phyloP scores from a whole-genome alignment of 2,329 filamentous ascomycete species.

The Coniosporium tulheliwenetii region DNA sequence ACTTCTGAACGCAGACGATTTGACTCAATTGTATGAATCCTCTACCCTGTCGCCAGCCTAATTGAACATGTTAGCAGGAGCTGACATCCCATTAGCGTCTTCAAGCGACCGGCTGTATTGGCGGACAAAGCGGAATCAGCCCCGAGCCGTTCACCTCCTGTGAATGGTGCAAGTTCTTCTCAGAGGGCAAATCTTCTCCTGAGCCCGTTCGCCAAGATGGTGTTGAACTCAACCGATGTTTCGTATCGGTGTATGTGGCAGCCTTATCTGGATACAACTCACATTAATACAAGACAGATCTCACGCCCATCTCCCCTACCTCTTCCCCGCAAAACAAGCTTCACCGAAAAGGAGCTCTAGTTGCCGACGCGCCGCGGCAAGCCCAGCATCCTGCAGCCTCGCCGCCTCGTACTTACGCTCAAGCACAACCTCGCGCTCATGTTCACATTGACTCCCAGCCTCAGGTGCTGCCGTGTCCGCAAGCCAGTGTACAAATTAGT shows the following conservation, averaged over 20 bases:
- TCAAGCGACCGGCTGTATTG: neutral
- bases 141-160: neutral
- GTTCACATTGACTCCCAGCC: neutral
- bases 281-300: slow-evolving; percentile 1
- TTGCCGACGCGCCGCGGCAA: neutral
- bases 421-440: neutral
- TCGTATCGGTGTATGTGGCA: slow-evolving; percentile 14
- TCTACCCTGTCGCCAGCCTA: neutral
- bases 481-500: neutral
- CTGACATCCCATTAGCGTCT: neutral
- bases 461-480: neutral
- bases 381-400: too few relatives aligned
- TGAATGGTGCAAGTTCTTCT: slow-evolving; percentile 7
- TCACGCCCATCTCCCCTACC: slow-evolving; percentile 11
- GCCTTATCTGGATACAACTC: neutral
- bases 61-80: neutral
- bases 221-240: slow-evolving; percentile 27
- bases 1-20: slow-evolving; percentile 54
- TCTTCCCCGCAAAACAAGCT: too few relatives aligned
- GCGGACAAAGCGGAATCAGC: neutral
- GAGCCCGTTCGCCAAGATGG: slow-evolving; percentile 38
- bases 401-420: too few relatives aligned
- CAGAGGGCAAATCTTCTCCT: slow-evolving; percentile 14
- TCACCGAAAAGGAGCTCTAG: neutral
- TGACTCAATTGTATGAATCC: slow-evolving; percentile 41